Evolutionary conservation across 208 protist genomes (phyloP), one percentile per base, ranked within the genome.

Genomic region (Wallacemonas sp.): DNA sequence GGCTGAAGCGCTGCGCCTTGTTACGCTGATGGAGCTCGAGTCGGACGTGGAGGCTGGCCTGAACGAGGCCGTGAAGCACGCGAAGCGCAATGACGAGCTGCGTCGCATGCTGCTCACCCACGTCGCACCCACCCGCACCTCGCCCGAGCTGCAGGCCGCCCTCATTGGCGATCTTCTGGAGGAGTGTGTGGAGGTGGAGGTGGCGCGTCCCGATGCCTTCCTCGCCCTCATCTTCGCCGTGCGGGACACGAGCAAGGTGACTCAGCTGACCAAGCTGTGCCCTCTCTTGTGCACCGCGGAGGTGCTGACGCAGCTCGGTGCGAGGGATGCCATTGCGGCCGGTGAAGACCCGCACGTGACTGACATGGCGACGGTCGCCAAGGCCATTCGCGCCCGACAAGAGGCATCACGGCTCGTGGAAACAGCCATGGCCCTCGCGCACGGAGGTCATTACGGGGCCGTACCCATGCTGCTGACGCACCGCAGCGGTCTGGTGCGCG

Each of bases 171-270:
- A 72, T 22, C 64, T 96, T 17, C 66, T 94, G 49, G 68, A 71
- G 55, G 75, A 87, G 53, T 96, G 91, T 75, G 79, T 71, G 26
- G 84, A 91, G 68, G 77, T 91, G 46, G 75, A 92, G 42, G 84
- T 91, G 59, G 72, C 65, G 14, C 85, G 91, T 15, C 84, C 91
- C n/a, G 86, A 91, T 49, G 91, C 91, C 15, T 96, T 91, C 63
- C 75, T 96, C 17, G 75, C 77, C 12, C 80, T 96, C 27, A 56
- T 62, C 26, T 82, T 93, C 58, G 53, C 63, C 45, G 66, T 76
- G 36, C 21, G 60, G 66, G 15, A 53, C 65, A 30, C 46, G 38
- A 70, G 31, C 46, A 66, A 64, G 21, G 24, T 39, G 33, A 27
- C 56, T 17, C 33, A 49, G 36, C 47, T 55, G 6, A 30, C 42